A percentile compares a stretch with the other conserved stretches of the same genome.
phyloP scores from a whole-genome alignment of 1,284 basidiomycete species.

The Ustilago trichophora region DNA sequence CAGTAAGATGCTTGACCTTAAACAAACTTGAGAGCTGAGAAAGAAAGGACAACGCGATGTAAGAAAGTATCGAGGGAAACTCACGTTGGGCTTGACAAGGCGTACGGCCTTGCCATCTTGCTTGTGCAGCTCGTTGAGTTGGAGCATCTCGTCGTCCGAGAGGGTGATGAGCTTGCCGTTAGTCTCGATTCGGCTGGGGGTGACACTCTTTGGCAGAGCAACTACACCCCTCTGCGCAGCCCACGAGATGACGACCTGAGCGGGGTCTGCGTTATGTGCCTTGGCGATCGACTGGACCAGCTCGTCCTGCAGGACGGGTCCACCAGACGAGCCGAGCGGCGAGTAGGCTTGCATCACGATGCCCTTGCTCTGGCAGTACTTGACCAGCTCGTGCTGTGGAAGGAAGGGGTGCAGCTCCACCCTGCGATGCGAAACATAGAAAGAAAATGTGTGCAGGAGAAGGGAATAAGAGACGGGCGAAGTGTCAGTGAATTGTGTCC shows the following conservation, averaged over 20 bases:
- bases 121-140: conserved; percentile 53
- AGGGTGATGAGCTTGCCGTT: conserved; percentile 48
- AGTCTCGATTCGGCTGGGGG: conserved; percentile 51
- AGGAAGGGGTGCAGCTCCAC: conserved; percentile 55
- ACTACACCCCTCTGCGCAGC: conserved; percentile 47
- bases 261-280: conserved; percentile 40
- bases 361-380: conserved; percentile 70
- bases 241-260: conserved; percentile 55
- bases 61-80: too few relatives aligned
- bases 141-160: conserved; percentile 47
- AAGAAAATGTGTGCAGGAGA: background rate
- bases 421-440: background rate
- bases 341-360: conserved; percentile 52
- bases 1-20: background rate
- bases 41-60: too few relatives aligned
- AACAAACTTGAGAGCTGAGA: too few relatives aligned
- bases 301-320: conserved; percentile 40
- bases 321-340: conserved; percentile 51
- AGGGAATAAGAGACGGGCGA: too few relatives aligned
- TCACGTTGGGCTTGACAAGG: conserved; percentile 47
- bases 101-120: conserved; percentile 47
- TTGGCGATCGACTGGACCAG: conserved; percentile 50
- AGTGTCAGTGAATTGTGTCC: too few relatives aligned
- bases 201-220: conserved; percentile 54
- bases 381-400: conserved; percentile 81